A percentile compares a stretch with the other conserved stretches of the same genome.
phyloP scores from a whole-genome alignment of 176 grass and related monocot species.

The maize (Zea mays) region Zm-B73-REFERENCE-NAM-5.0 NC_050103.1:159567001-159567500 shows the following conservation, averaged over 20 bases:
- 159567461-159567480: not conserved
- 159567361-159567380: not conserved
- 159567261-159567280: not conserved
- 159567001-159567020: rapidly evolving
- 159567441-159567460: not conserved
- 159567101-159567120: not conserved
- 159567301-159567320: not conserved
- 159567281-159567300: not conserved
- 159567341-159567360: not conserved
- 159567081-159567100: not conserved
- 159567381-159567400: not conserved
- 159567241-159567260: not conserved
- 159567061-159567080: not conserved
- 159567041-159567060: not conserved
- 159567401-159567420: not conserved
- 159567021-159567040: not conserved
- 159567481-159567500: no score
- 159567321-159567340: not conserved
- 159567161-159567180: not conserved
- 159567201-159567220: not conserved
- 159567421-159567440: not conserved
- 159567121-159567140: not conserved
- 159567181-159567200: not conserved
- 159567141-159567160: not conserved
- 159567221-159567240: not conserved